phyloP scores from a whole-genome alignment of 352 stramenopile genomes.

The Phytopythium kandeliae region DNA sequence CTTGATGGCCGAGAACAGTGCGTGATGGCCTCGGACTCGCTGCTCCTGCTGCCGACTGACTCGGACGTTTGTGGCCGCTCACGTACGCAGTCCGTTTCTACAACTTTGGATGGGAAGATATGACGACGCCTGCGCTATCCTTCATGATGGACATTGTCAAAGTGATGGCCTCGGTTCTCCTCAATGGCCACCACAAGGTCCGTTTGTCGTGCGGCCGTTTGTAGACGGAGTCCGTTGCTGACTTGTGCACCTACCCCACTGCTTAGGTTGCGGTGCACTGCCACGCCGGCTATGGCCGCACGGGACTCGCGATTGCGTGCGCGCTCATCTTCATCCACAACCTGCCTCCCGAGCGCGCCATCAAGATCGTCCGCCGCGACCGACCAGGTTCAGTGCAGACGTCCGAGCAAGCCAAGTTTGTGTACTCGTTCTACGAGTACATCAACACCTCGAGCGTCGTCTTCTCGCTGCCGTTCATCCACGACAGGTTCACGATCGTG shows the following conservation, averaged over 20 bases:
- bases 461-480: constrained; percentile 66
- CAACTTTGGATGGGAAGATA: constrained; percentile 91
- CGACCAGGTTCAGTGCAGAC: constrained; percentile 78
- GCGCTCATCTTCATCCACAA: constrained; percentile 81
- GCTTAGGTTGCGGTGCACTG: constrained; percentile 82
- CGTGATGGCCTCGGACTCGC: not conserved
- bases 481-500: constrained; percentile 61
- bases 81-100: constrained; percentile 70
- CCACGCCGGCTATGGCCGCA: constrained; percentile 85
- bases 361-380: constrained; percentile 68
- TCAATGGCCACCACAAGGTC: constrained; percentile 58
- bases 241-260: not conserved
- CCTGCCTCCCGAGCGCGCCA: constrained; percentile 56
- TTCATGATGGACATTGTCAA: constrained; percentile 88
- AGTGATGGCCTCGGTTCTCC: constrained; percentile 72
- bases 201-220: not conserved
- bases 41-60: not conserved
- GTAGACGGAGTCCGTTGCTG: not conserved
- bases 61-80: not conserved
- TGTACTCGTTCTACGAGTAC: constrained; percentile 71
- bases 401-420: constrained; percentile 62
- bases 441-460: constrained; percentile 62
- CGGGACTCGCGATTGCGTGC: constrained; percentile 84
- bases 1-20: constrained; percentile 85
- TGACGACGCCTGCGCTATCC: constrained; percentile 83